phyloP scores from a whole-genome alignment of 2,329 filamentous ascomycete species.

The Aspergillus cejpii region DNA sequence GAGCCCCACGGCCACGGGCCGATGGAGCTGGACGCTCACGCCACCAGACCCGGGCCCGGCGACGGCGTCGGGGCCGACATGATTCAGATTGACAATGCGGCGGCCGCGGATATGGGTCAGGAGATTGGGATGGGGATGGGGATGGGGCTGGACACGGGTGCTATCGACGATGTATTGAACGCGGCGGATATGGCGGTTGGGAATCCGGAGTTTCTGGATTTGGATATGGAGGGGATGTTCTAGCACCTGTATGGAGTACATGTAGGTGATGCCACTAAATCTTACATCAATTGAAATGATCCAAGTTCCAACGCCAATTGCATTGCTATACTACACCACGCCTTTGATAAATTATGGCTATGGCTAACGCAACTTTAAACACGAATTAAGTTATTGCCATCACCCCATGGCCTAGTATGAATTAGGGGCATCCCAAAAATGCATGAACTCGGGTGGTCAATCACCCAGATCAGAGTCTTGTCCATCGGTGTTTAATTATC shows the following conservation, averaged over 20 bases:
- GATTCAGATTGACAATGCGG: constrained; percentile 36
- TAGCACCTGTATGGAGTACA: constrained; percentile 10
- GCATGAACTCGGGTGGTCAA: no score
- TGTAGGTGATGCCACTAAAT: not conserved
- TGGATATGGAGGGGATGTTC: constrained; percentile 44
- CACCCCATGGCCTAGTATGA: no score
- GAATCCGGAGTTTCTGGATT: constrained; percentile 41
- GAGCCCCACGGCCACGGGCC: constrained; percentile 23
- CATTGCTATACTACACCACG: no score
- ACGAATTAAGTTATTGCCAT: no score
- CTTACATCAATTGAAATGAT: not conserved
- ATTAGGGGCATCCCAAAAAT: no score
- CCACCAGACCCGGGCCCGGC: constrained; percentile 12
- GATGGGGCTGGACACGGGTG: constrained; percentile 30
- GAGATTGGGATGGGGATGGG: constrained; percentile 18
- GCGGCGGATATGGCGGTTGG: constrained; percentile 39
- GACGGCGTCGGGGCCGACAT: constrained; percentile 19
- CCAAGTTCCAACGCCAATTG: not conserved
- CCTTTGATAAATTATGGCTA: no score
- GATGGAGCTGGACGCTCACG: constrained; percentile 33
- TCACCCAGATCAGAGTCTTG: no score
- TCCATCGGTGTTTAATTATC: no score
- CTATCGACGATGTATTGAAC: constrained; percentile 43
- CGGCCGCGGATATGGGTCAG: constrained; percentile 30
- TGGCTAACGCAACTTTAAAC: no score